These are phyloP conservation scores for Trichoderma koningiopsis DNA, from an alignment of 2,329 filamentous ascomycete species.

Conservation along the genomic window DNA sequence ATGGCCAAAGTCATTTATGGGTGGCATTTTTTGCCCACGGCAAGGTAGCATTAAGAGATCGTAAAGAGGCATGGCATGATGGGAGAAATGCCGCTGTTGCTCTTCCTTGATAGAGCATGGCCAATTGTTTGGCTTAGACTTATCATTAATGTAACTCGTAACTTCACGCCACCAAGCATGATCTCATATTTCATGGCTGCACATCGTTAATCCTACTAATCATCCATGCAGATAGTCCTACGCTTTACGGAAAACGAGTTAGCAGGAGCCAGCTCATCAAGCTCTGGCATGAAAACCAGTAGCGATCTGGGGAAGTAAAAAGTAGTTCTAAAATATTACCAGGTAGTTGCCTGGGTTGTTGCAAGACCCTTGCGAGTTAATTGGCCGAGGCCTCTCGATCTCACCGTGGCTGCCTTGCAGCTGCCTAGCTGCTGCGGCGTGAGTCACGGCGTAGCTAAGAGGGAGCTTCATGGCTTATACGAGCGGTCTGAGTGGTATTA, in stretches of 20 bases:
- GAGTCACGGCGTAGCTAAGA: conserved; percentile 11
- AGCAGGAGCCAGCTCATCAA: background rate
- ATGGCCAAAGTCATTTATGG: background rate
- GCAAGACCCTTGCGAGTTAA: conserved; percentile 7
- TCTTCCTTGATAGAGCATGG: background rate
- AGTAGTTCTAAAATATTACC: conserved; percentile 18
- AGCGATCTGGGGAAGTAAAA: background rate
- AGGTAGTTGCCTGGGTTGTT: conserved; percentile 17
- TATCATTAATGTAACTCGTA: background rate
- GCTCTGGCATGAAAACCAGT: background rate
- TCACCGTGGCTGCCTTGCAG: conserved; percentile 20
- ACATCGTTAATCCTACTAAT: background rate
- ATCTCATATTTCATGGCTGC: background rate
- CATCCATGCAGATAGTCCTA: background rate
- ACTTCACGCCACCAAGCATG: background rate
- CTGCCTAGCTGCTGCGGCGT: conserved; percentile 20
- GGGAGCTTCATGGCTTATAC: background rate
- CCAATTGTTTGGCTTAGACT: background rate
- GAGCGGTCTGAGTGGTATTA: conserved; percentile 1
- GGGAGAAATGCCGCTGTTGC: background rate
- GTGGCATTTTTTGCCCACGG: background rate
- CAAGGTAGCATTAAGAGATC: background rate
- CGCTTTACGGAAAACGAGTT: background rate
- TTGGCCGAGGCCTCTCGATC: conserved; percentile 5
- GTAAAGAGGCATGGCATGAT: background rate